A percentile compares a stretch with the other conserved stretches of the same genome.
Conservation (phyloP, 106 monocot species). For the Allium sativum region DNA sequence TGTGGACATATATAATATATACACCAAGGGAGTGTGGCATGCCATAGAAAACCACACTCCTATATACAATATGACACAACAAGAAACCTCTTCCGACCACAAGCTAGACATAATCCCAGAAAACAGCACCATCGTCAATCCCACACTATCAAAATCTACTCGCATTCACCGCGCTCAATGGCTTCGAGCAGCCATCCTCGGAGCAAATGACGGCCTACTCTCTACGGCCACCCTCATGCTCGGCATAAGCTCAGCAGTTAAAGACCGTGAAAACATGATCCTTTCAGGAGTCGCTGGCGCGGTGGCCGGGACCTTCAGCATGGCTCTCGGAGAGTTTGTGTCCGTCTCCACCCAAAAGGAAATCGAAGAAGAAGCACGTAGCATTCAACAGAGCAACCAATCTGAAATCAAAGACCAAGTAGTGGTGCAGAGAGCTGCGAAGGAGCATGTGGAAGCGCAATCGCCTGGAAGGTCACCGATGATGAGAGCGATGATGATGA, state of each 20-base stretch:
- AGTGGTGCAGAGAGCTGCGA: neutral
- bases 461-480: neutral
- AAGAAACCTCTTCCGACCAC: neutral
- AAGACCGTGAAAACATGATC: conserved; percentile 34
- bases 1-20: neutral
- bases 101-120: neutral
- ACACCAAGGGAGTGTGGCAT: neutral
- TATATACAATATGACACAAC: neutral
- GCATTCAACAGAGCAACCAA: neutral
- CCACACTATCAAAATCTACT: neutral
- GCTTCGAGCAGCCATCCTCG: conserved; percentile 74
- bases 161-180: conserved; percentile 38
- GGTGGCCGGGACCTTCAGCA: conserved; percentile 78
- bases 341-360: conserved; percentile 63
- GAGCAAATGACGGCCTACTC: conserved; percentile 72
- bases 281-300: conserved; percentile 60
- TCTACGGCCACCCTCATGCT: conserved; percentile 70
- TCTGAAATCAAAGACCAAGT: neutral
- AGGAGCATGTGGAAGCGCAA: neutral
- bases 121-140: neutral
- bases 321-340: conserved; percentile 74
- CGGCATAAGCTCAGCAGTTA: conserved; percentile 47
- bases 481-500: conserved; percentile 8
- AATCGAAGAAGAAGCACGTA: conserved; percentile 2
- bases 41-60: conserved; percentile 9